Conservation (phyloP, 305 asterid species). For the Vinca major region DNA sequence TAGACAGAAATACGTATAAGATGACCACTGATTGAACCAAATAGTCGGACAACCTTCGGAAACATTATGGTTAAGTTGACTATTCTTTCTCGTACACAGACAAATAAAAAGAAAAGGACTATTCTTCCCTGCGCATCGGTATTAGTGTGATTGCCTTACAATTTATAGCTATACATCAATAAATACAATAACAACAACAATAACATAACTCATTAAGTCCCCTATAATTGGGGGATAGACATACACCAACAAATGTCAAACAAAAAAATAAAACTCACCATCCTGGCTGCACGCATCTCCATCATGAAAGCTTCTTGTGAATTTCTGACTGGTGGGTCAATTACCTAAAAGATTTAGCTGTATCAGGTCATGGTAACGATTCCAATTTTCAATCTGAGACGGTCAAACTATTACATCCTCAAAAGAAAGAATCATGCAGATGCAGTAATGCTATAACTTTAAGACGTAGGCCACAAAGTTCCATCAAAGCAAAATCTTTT, state of each 20-base stretch:
- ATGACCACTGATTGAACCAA: background rate
- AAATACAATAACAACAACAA: too few species aligned
- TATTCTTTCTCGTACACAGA: background rate
- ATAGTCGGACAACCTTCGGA: background rate
- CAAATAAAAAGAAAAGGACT: too few species aligned
- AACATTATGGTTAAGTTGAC: background rate
- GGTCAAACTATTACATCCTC: too few species aligned
- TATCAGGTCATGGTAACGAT: background rate
- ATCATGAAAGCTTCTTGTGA: constrained; percentile 92
- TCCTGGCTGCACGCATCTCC: constrained; percentile 91
- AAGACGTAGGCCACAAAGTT: too few species aligned
- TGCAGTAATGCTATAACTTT: too few species aligned
- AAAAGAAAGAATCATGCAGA: too few species aligned
- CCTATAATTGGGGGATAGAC: too few species aligned
- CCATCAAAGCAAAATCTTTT: too few species aligned
- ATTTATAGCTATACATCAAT: background rate
- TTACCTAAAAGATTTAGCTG: constrained; percentile 37
- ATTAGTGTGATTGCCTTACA: background rate
- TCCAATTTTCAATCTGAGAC: too few species aligned
- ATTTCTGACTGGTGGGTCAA: constrained; percentile 79
- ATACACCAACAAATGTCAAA: background rate
- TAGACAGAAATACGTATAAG: background rate
- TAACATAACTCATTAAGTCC: too few species aligned
- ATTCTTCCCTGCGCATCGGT: background rate
- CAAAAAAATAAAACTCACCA: constrained; percentile 35